Percentiles rank a stretch among this genome's conserved stretches.
Conservation (phyloP, 371 early-diverging fungal genomes). For the Paraphysoderma sedebokerense region DNA sequence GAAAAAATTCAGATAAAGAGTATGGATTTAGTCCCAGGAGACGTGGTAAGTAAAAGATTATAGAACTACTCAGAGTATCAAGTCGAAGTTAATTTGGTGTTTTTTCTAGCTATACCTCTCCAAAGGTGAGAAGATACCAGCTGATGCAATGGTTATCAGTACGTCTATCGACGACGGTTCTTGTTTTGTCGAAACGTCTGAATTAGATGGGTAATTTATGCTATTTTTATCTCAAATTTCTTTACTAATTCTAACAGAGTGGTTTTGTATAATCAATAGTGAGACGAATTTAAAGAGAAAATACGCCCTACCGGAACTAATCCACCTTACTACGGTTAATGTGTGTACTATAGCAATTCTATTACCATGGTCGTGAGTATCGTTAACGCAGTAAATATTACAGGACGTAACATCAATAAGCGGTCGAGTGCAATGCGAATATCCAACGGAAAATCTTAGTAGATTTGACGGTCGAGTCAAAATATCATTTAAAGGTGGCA, state of each 20-base stretch:
- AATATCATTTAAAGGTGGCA: no score
- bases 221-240: constrained; percentile 9
- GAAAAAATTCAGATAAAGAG: constrained; percentile 7
- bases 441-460: not conserved
- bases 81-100: not conserved
- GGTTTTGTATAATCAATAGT: no score
- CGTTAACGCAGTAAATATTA: no score
- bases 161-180: constrained; percentile 24
- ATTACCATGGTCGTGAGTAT: no score
- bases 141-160: constrained; percentile 38
- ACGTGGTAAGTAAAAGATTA: no score
- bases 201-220: constrained; percentile 33
- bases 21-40: constrained; percentile 28
- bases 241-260: no score
- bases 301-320: no score
- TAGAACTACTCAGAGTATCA: constrained; percentile 5
- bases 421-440: not conserved
- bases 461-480: not conserved
- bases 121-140: constrained; percentile 38
- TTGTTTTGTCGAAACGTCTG: constrained; percentile 47
- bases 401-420: not conserved
- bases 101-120: constrained; percentile 4
- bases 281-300: no score
- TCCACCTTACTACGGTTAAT: no score
- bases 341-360: no score